A percentile compares a stretch with the other conserved stretches of the same genome.
phyloP scores from a whole-genome alignment of 768 basidiomycete species.

The Calocera cornea region DNA sequence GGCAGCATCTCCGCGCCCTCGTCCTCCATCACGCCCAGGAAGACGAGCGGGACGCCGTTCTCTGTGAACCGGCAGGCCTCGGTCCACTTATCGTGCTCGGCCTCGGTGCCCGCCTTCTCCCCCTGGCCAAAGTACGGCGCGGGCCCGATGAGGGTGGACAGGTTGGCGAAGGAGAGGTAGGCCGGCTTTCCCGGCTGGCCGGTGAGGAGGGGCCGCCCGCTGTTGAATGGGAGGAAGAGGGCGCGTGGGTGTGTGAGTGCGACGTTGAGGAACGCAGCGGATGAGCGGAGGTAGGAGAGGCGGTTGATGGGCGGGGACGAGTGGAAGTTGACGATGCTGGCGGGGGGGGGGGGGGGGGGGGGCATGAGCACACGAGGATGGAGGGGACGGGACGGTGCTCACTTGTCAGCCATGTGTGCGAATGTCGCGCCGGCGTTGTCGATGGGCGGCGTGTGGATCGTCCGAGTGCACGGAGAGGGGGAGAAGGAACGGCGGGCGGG shows the following conservation, averaged over 20 bases:
- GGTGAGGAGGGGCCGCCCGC: constrained; percentile 51
- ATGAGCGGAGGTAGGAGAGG: constrained; percentile 66
- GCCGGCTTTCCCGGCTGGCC: constrained; percentile 30
- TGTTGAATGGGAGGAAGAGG: constrained; percentile 66
- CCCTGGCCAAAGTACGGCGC: constrained; percentile 63
- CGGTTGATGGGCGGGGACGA: constrained; percentile 19
- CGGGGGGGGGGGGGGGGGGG: background rate
- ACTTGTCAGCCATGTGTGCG: background rate
- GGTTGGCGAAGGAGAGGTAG: constrained; percentile 44
- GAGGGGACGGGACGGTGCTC: background rate
- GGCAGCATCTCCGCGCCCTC: constrained; percentile 41
- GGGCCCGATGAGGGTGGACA: constrained; percentile 51
- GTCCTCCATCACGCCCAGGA: constrained; percentile 64
- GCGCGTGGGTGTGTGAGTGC: constrained; percentile 46
- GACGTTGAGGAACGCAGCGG: constrained; percentile 60
- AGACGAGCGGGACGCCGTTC: constrained; percentile 48
- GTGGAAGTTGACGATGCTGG: background rate
- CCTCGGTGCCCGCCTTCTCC: constrained; percentile 29
- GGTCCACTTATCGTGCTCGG: constrained; percentile 5
- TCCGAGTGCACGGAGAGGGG: too few species aligned
- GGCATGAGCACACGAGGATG: background rate
- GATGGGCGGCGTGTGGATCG: too few species aligned
- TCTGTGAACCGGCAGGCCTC: constrained; percentile 12
- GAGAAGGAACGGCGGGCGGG: too few species aligned
- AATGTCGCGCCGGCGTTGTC: background rate